Evolutionary conservation across 164 flowering plant genomes (phyloP).

Genomic region (Akebia trifoliata): DNA sequence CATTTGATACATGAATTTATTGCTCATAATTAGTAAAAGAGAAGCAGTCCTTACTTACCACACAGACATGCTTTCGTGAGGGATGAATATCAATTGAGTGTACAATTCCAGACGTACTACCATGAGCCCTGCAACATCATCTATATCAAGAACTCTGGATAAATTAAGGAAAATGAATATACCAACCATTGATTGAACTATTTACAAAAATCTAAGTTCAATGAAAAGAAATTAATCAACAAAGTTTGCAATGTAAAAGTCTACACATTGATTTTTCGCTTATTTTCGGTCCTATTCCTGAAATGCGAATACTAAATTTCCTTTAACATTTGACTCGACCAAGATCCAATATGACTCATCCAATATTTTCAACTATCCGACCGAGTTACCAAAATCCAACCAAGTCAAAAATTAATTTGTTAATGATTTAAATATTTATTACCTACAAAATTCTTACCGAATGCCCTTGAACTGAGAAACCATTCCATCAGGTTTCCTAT

Average conservation of each 20-base stretch:
- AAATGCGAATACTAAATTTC: too few species aligned
- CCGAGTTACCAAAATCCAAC: too few species aligned
- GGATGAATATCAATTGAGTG: slow-evolving; percentile 91
- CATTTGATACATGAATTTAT: not conserved
- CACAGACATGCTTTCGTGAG: slow-evolving; percentile 84
- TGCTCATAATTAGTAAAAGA: not conserved
- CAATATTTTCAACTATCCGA: too few species aligned
- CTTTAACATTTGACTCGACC: too few species aligned
- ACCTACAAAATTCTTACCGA: slow-evolving; percentile 50
- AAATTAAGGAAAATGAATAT: not conserved
- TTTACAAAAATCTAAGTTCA: not conserved
- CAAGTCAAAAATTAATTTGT: too few species aligned
- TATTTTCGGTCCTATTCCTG: too few species aligned
- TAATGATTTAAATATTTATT: too few species aligned
- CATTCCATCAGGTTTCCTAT: slow-evolving; percentile 63
- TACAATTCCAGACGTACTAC: slow-evolving; percentile 58
- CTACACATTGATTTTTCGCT: too few species aligned
- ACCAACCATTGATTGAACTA: not conserved
- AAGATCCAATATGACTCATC: too few species aligned
- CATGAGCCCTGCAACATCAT: slow-evolving; percentile 44
- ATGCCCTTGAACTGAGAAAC: slow-evolving; percentile 63
- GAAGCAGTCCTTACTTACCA: slow-evolving; percentile 39
- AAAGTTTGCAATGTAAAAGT: not conserved
- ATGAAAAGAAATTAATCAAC: not conserved
- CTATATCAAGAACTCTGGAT: not conserved